Evolutionary conservation across 2,329 filamentous ascomycete species (phyloP).

Genomic region (Hymenoscyphus fraxineus): DNA sequence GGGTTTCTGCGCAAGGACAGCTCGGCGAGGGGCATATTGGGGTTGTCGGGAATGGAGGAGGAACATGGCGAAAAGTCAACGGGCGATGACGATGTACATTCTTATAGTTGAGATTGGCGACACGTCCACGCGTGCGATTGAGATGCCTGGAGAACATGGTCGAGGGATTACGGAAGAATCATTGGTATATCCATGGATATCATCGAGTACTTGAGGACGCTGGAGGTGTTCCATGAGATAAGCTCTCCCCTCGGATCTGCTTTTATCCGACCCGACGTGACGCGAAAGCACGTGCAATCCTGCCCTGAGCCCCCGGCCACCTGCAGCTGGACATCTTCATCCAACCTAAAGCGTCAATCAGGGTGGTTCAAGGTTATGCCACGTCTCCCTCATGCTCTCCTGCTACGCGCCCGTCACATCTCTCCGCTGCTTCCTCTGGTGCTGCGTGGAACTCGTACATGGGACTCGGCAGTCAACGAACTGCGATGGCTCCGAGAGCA

Average conservation of each 20-base stretch:
- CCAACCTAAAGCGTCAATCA: background rate
- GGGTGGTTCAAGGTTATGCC: slow-evolving; percentile 47
- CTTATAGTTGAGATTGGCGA: background rate
- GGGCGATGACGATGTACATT: background rate
- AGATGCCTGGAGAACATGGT: slow-evolving; percentile 25
- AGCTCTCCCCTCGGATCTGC: background rate
- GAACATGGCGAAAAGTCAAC: slow-evolving; percentile 9
- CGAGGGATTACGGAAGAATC: background rate
- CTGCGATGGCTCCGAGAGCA: slow-evolving; percentile 69
- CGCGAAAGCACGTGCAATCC: background rate
- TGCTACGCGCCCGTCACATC: slow-evolving; percentile 50
- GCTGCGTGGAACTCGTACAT: slow-evolving; percentile 59
- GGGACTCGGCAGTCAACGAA: slow-evolving; percentile 63
- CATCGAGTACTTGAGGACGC: slow-evolving; percentile 25
- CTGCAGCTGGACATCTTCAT: background rate
- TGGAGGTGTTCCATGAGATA: background rate
- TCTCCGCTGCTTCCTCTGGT: slow-evolving; percentile 57
- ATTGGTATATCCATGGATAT: too few relatives aligned
- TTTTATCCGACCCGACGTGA: background rate
- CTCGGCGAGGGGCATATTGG: slow-evolving; percentile 66
- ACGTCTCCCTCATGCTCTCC: slow-evolving; percentile 55
- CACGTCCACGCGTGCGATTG: slow-evolving; percentile 20
- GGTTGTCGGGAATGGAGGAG: slow-evolving; percentile 29
- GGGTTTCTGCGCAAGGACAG: slow-evolving; percentile 68
- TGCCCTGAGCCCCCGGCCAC: too few relatives aligned